Base-by-base conservation (phyloP, 257 asterid species). In the Ajuga chamaepitys region DNA sequence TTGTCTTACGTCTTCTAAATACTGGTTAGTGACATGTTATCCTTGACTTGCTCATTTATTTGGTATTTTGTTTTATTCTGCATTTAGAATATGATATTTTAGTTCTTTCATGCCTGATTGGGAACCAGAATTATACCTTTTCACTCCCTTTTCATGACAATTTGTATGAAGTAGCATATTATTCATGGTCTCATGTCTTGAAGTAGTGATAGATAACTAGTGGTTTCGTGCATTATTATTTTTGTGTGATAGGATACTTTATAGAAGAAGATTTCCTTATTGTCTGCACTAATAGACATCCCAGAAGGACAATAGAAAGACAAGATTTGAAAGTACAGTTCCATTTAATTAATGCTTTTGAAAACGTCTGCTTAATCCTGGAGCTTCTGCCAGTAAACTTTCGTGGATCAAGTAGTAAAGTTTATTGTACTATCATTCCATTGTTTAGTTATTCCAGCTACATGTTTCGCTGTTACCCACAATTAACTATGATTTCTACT, bases 1-100 rank as follows among this genome's bases (percentile, higher is more conserved):
- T 94, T 74, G 97, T 94, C 38, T 71, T 82, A 75, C 92, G 97
- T 42, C 69, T 94, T 71, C 67, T 88, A 52, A 83, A 76, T 72
- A 88, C 93, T 34, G 99, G 99, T 89, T 17, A 68, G 88, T 57
- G 45, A 56, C 68, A 38, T 44, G 26, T 66, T 48, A 13, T 72
- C 66, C 55, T 20, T 34, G 25, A 44, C 60, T 18, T 16, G 8
- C 53, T 70, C 68, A 37, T 20, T 56, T 66, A 16, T 65, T 54
- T 56, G 37, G 34, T 20, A 2, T 12, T 51, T 22, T 53, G 17
- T 62, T 30, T 62, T 47, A 41, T 54, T 64, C 44, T 55, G 51
- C 72, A n/a, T 26, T 66, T 45, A 57, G 63, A 59, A 9, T 57
- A 44, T 61, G 42, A 38, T 51, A 38, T 64, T 50, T n/a, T 58